Evolutionary conservation across 2,329 filamentous ascomycete genomes (phyloP).

Genomic region (Microdochium trichocladiopsis): DNA sequence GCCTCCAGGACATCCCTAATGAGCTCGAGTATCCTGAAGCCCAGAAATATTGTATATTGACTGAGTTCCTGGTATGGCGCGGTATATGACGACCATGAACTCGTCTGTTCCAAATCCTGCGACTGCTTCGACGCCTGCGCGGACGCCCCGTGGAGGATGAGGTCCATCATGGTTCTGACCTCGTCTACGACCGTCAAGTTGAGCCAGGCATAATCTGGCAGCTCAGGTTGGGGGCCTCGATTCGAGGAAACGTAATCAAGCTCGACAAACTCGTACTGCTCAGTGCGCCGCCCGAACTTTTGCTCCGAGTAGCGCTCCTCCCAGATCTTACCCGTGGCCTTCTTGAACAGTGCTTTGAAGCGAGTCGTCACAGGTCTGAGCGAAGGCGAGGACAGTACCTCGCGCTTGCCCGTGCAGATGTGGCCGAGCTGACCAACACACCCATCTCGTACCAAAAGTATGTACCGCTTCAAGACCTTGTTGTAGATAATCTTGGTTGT

Average conservation of each 20-base stretch:
- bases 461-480: background rate
- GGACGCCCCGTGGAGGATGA: background rate
- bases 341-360: background rate
- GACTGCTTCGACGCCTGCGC: background rate
- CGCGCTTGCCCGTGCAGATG: background rate
- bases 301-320: background rate
- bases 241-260: background rate
- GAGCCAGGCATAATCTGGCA: background rate
- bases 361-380: background rate
- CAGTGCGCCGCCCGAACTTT: background rate
- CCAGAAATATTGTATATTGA: background rate
- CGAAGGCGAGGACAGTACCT: background rate
- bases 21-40: background rate
- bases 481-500: background rate
- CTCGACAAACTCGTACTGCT: background rate
- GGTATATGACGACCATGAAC: background rate
- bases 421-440: background rate
- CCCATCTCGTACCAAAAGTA: background rate
- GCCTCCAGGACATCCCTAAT: background rate
- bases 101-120: background rate
- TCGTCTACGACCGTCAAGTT: background rate
- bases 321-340: background rate
- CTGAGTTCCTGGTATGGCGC: background rate
- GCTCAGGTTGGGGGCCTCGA: background rate
- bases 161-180: background rate